Evolutionary conservation across 2,329 filamentous ascomycete genomes (phyloP), one percentile per base, ranked within the genome.

Genomic region (Xylaria hypoxylon): DNA sequence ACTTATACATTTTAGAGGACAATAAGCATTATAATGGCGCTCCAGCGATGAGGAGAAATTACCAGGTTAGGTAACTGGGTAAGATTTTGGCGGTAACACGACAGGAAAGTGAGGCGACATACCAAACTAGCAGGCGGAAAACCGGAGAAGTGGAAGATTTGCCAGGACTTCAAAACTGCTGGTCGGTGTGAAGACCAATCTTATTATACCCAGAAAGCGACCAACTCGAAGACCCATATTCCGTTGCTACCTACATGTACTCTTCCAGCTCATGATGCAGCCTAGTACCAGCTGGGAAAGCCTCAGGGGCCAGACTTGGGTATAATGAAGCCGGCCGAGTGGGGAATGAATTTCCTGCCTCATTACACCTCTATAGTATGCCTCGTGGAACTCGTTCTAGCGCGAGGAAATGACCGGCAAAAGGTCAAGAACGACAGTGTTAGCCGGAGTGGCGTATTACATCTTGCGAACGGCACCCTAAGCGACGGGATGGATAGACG

Each of bases 171-270:
- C 55, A 38, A 28, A 19, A 50, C 45, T 53, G 35, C 28, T 69
- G 60, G 61, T 56, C 42, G 62, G 68, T 69, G 51, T 69, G 51
- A 65, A 33, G 59, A 62, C 63, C 22, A 48, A 65, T 62, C 55
- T 64, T 64, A 50, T 44, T 64, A 67, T 68, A 63, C 59, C 31
- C 57, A 62, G 35, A 51, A 40, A 44, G 17, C 22, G 44, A 13
- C 44, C 38, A 44, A 10, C 35, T 38, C 35, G 24, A 59, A 65
- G 56, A 57, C 64, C 59, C 50, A 59, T 59, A 56, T 50, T 17
- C 57, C 17, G 13, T 45, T 58, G 47, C 53, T 59, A 68, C 62
- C 17, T 64, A 62, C 50, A 61, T 59, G 55, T 56, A 59, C 38
- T 40, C 52, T 40, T 59, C 45, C 24, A 61, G 61, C 28, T 28